Evolutionary conservation across 352 stramenopile species (phyloP), one percentile per base, ranked within the genome.

Genomic region (Phytophthora cryptogea): DNA sequence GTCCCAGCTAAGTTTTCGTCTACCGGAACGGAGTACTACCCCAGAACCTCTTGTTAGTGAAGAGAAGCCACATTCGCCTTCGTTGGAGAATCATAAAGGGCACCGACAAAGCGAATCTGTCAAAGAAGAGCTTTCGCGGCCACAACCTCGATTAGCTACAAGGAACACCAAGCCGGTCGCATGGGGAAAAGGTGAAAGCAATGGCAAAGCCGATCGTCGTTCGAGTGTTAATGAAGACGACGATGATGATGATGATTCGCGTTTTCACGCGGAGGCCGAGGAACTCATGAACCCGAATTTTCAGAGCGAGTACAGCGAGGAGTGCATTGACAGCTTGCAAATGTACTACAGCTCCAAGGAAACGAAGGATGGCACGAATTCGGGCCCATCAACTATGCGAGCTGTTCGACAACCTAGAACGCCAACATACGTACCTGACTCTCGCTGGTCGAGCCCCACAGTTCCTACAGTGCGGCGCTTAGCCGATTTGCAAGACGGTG

Each of bases 221-320:
- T 55, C 66, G 13, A 66, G 55, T 16, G 47, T 57, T 2, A 63
- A 61, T 47, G 61, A 68, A 37, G 55, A 54, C 10, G 56, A 69
- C 13, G 63, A 72, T 7, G 75, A 68, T 0, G 55, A 77, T n/a
- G 53, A 74, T 8, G 61, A 76, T 36, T 69, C 44, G 7, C 69
- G 70, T 3, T 86, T 89, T 37, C 66, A 81, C n/a, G 71, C 69
- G 0, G 77, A 88, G 36, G 71, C 72, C 0, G 78, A 91, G 35
- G 82, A 82, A 53, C 54, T 90, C 11, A 88, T 94, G 77, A 88
- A 88, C 44, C 78, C 80, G 13, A 90, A 92, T 59, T 94, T 89
- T 42, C 77, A 90, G 59, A 83, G 67, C 43, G 83, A 89, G 52
- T 94, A 94, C 49, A 88, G 77, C 30, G 79, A 92, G 48, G 85